These are phyloP conservation scores for Oryza australiensis DNA, from an alignment of 176 grass and related monocot species.

Conservation along the genomic window DNA sequence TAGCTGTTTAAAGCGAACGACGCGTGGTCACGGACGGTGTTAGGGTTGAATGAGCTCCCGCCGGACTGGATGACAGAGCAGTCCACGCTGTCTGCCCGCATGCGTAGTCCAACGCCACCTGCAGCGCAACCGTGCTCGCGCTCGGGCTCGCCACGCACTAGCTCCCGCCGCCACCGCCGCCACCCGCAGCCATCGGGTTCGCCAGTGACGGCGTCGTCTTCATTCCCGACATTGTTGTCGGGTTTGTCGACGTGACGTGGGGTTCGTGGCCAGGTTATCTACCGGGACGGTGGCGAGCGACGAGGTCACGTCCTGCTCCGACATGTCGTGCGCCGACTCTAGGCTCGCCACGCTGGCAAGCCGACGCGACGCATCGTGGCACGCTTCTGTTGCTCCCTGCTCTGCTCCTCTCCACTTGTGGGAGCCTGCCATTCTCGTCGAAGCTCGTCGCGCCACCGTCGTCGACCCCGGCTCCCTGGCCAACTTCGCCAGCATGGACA, in stretches of 20 bases:
- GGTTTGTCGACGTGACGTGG: constrained; percentile 30
- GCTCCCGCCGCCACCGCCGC: constrained; percentile 33
- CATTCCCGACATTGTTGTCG: constrained; percentile 32
- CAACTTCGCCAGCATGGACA: too few species aligned
- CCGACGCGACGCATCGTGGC: constrained; percentile 9
- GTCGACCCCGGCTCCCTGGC: too few species aligned
- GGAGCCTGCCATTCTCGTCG: too few species aligned
- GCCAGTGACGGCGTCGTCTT: constrained; percentile 38
- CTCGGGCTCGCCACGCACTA: constrained; percentile 69
- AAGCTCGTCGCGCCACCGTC: too few species aligned
- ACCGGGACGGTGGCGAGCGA: constrained; percentile 63
- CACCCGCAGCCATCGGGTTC: not conserved
- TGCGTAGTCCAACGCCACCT: constrained; percentile 74
- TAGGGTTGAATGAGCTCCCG: constrained; percentile 56
- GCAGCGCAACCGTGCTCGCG: constrained; percentile 52
- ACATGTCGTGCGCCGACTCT: not conserved
- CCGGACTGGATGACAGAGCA: constrained; percentile 58
- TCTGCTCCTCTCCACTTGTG: constrained; percentile 10
- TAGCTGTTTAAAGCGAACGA: constrained; percentile 77
- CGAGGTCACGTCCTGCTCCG: constrained; percentile 54
- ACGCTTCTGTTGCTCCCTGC: constrained; percentile 6
- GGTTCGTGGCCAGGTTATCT: constrained; percentile 39
- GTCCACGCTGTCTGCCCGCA: constrained; percentile 62
- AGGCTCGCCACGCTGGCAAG: not conserved
- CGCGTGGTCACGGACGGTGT: constrained; percentile 69